Conservation (phyloP, 2,329 filamentous ascomycete genomes). For the Cytospora leucostoma region DNA sequence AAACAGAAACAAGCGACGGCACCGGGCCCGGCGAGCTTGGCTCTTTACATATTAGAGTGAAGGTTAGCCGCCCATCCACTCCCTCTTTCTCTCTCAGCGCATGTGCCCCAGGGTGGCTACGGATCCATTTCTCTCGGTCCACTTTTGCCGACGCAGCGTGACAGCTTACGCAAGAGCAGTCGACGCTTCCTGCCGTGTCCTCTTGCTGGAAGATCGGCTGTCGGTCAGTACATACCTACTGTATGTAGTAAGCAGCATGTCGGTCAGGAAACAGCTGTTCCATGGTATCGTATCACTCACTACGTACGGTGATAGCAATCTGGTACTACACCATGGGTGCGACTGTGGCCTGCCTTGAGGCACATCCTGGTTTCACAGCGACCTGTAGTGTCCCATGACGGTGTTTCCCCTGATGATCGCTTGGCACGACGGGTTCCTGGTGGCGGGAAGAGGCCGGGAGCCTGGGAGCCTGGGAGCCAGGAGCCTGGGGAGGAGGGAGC, state of each 20-base stretch:
- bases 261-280: background rate
- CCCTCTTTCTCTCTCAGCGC: background rate
- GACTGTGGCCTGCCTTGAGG: background rate
- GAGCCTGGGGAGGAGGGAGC: no score
- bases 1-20: background rate
- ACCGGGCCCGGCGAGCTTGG: background rate
- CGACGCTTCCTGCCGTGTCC: background rate
- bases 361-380: background rate
- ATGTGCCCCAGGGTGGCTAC: background rate
- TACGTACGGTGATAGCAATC: background rate
- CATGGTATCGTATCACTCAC: background rate
- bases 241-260: background rate
- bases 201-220: slow-evolving; percentile 7
- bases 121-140: background rate
- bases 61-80: background rate
- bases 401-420: background rate
- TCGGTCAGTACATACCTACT: background rate
- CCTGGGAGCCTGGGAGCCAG: no score
- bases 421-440: background rate
- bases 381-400: background rate
- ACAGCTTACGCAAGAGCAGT: slow-evolving; percentile 15
- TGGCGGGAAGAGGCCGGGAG: background rate
- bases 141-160: slow-evolving; percentile 22
- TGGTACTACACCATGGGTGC: no score
- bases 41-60: background rate